Conservation (phyloP, 495 filamentous ascomycete genomes). For the Niebla homalea region DNA sequence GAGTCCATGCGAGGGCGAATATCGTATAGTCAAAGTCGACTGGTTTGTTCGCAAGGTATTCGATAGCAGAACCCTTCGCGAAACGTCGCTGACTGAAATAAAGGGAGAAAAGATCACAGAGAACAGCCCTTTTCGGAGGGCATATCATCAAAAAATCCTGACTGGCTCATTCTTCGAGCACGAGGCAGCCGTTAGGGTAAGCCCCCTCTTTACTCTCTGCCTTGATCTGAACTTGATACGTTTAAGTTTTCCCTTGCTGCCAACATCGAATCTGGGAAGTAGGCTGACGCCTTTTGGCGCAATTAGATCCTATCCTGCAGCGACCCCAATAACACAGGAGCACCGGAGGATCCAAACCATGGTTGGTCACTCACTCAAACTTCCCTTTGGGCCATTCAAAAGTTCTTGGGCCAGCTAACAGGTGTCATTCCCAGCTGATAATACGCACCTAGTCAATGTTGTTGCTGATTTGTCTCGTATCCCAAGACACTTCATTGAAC, state of each 20-base stretch:
- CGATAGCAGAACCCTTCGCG: background rate
- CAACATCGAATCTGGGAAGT: too few relatives aligned
- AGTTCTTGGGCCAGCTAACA: too few relatives aligned
- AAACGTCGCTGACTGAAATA: background rate
- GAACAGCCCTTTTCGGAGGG: constrained; percentile 8
- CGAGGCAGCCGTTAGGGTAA: too few relatives aligned
- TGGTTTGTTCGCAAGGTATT: constrained; percentile 23
- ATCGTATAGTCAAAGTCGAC: constrained; percentile 12
- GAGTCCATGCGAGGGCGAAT: constrained; percentile 13
- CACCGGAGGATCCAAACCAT: constrained; percentile 5
- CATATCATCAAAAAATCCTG: background rate
- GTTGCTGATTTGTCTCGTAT: constrained; percentile 11
- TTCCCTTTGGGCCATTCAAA: too few relatives aligned
- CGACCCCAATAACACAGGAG: constrained; percentile 8
- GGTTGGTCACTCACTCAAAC: too few relatives aligned
- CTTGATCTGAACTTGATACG: too few relatives aligned
- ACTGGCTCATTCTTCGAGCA: background rate
- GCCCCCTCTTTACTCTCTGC: too few relatives aligned
- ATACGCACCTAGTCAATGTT: constrained; percentile 9
- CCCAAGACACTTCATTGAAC: background rate
- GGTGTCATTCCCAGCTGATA: too few relatives aligned
- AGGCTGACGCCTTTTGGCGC: too few relatives aligned
- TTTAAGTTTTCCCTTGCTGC: too few relatives aligned
- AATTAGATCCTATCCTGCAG: too few relatives aligned
- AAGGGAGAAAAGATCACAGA: constrained; percentile 19